Evolutionary conservation across 2,329 filamentous ascomycete species (phyloP).

Genomic region (Cladophialophora yegresii): DNA sequence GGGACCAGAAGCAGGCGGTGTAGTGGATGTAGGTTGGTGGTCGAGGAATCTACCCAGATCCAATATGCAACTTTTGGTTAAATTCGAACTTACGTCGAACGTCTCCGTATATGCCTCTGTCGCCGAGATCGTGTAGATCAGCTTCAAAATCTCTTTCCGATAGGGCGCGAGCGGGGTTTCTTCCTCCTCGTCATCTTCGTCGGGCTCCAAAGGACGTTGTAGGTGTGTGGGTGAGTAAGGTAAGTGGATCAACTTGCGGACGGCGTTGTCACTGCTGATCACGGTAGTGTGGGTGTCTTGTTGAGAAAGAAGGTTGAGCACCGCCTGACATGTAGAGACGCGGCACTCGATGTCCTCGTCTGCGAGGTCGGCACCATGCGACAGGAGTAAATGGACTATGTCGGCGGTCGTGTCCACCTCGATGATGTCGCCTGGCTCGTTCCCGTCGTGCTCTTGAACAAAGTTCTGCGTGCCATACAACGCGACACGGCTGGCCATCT

Average conservation of each 20-base stretch:
- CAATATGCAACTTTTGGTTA: constrained; percentile 18
- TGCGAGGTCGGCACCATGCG: constrained; percentile 19
- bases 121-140: constrained; percentile 31
- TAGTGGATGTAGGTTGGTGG: not conserved
- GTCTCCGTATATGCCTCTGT: constrained; percentile 20
- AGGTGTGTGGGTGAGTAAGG: constrained; percentile 2
- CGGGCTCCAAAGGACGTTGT: not conserved
- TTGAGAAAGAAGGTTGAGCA: constrained; percentile 30
- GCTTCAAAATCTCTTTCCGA: constrained; percentile 30
- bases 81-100: constrained; percentile 6
- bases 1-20: constrained; percentile 18
- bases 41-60: constrained; percentile 6
- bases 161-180: constrained; percentile 19
- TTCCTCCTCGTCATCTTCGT: constrained; percentile 23
- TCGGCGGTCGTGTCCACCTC: constrained; percentile 12
- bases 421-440: constrained; percentile 10
- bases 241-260: constrained; percentile 27
- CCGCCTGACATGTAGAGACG: constrained; percentile 25
- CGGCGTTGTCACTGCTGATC: constrained; percentile 13
- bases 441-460: constrained; percentile 5
- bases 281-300: constrained; percentile 13
- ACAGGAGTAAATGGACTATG: constrained; percentile 23
- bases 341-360: constrained; percentile 18
- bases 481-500: constrained; percentile 32
- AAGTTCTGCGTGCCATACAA: constrained; percentile 24